Evolutionary conservation across 2,329 filamentous ascomycete species (phyloP).

Genomic region (Aureobasidium pullulans): DNA sequence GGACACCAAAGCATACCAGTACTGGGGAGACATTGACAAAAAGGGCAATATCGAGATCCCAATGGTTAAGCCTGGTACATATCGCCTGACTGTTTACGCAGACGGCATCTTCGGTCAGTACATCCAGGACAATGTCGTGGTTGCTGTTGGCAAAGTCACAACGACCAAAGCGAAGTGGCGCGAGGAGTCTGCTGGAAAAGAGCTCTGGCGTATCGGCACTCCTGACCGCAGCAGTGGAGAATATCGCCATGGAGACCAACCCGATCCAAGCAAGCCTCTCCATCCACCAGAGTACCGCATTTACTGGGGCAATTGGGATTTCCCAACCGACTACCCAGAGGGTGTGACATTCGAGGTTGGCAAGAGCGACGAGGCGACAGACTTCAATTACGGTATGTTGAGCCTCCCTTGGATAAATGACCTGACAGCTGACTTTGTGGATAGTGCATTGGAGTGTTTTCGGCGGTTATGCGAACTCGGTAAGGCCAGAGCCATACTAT

Average conservation of each 20-base stretch:
- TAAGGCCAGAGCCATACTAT: slow-evolving; percentile 37
- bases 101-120: slow-evolving; percentile 56
- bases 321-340: slow-evolving; percentile 50
- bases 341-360: slow-evolving; percentile 54
- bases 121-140: slow-evolving; percentile 43
- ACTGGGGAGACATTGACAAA: slow-evolving; percentile 50
- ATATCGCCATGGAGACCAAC: slow-evolving; percentile 50
- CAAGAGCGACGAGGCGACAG: slow-evolving; percentile 39
- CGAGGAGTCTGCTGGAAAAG: slow-evolving; percentile 49
- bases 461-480: slow-evolving; percentile 46
- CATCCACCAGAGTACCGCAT: slow-evolving; percentile 52
- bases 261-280: slow-evolving; percentile 41
- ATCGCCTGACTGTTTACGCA: slow-evolving; percentile 57
- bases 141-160: slow-evolving; percentile 36
- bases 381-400: slow-evolving; percentile 48
- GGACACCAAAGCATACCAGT: slow-evolving; percentile 51
- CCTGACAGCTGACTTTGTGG: not conserved
- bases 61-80: slow-evolving; percentile 50
- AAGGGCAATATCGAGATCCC: slow-evolving; percentile 45
- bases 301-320: slow-evolving; percentile 57
- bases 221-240: slow-evolving; percentile 57
- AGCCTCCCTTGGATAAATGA: not conserved
- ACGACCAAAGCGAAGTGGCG: slow-evolving; percentile 41
- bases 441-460: slow-evolving; percentile 57
- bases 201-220: slow-evolving; percentile 56